Percentiles rank a stretch among this genome's conserved stretches.
phyloP scores from a whole-genome alignment of 768 basidiomycete species.

The Boletus insuetus region DNA sequence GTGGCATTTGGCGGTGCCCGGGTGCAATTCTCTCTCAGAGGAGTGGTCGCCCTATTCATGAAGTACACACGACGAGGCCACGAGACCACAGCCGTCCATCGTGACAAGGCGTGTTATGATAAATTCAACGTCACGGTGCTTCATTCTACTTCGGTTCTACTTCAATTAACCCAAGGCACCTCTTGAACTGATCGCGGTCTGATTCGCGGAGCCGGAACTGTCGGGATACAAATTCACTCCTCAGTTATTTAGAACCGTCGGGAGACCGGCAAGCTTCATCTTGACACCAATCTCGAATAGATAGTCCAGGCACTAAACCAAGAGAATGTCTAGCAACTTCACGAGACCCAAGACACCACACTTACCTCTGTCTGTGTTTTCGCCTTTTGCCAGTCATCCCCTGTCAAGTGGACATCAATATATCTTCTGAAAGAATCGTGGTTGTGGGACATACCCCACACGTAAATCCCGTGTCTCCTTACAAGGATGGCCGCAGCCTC shows the following conservation, averaged over 20 bases:
- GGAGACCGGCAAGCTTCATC: slow-evolving; percentile 66
- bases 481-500: slow-evolving; percentile 78
- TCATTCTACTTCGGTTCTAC: background rate
- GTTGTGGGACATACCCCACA: slow-evolving; percentile 62
- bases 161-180: background rate
- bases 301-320: slow-evolving; percentile 77
- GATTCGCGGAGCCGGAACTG: background rate
- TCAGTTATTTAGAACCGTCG: slow-evolving; percentile 39
- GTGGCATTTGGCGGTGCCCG: background rate
- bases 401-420: slow-evolving; percentile 31
- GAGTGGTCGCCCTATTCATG: slow-evolving; percentile 3
- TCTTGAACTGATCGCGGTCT: background rate
- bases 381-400: slow-evolving; percentile 79
- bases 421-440: background rate
- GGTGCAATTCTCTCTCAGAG: background rate
- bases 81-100: background rate
- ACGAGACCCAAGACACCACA: background rate
- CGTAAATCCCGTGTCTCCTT: slow-evolving; percentile 77
- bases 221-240: background rate
- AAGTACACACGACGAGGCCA: background rate
- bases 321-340: background rate
- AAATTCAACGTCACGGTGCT: background rate
- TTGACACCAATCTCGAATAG: slow-evolving; percentile 86
- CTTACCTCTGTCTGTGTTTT: slow-evolving; percentile 82
- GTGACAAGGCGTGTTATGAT: background rate